A percentile compares a stretch with the other conserved stretches of the same genome.
Conservation (phyloP, 129 eudicot species). For the Arctium lappa region DNA sequence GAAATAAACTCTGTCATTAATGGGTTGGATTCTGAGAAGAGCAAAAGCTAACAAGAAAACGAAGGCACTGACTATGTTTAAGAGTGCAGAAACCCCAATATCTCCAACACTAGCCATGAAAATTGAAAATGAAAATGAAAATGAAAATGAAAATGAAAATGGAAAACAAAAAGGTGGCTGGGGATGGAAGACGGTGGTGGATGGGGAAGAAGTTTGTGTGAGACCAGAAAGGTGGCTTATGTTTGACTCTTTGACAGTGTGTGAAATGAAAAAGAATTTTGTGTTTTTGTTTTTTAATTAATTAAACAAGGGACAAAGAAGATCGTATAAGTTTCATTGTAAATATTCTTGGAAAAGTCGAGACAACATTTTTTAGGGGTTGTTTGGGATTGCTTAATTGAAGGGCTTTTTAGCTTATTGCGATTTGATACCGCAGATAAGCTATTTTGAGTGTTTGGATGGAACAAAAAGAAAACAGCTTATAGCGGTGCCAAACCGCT, state of each 20-base stretch:
- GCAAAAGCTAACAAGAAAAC: slow-evolving; percentile 53
- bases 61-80: slow-evolving; percentile 36
- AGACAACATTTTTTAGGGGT: too few relatives aligned
- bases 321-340: not conserved
- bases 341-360: too few relatives aligned
- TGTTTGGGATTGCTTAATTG: too few relatives aligned
- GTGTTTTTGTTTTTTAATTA: not conserved
- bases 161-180: slow-evolving; percentile 7
- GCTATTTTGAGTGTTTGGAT: too few relatives aligned
- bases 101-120: slow-evolving; percentile 38
- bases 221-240: not conserved
- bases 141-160: too few relatives aligned
- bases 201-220: too few relatives aligned
- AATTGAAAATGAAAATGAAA: not conserved
- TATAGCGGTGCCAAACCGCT: too few relatives aligned
- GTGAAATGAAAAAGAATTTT: not conserved
- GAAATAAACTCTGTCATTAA: slow-evolving; percentile 54
- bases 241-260: not conserved
- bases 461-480: too few relatives aligned
- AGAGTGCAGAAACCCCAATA: slow-evolving; percentile 34
- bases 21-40: slow-evolving; percentile 51
- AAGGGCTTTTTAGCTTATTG: too few relatives aligned
- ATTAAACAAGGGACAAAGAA: not conserved
- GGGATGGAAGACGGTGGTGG: not conserved
- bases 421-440: too few relatives aligned